Evolutionary conservation across 306 rosid genomes (phyloP).

Genomic region (Styphnolobium japonicum): DNA sequence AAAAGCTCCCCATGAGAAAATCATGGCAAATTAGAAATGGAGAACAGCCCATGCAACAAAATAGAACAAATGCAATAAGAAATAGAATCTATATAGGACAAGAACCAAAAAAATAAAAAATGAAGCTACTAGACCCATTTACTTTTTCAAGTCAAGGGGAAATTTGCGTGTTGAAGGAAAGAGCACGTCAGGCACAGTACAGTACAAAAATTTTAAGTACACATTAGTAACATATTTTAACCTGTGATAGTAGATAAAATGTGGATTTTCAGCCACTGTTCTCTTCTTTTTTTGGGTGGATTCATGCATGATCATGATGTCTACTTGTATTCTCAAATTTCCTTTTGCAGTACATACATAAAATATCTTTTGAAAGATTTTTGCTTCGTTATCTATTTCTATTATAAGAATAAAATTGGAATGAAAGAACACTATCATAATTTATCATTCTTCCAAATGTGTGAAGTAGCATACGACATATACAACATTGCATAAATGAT

Average conservation of each 20-base stretch:
- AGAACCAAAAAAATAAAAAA: neutral
- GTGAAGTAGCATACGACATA: neutral
- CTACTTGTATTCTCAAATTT: neutral
- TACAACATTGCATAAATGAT: neutral
- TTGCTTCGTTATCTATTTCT: neutral
- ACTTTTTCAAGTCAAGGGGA: neutral
- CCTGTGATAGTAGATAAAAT: neutral
- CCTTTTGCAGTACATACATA: neutral
- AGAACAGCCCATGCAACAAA: neutral
- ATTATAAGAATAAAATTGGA: conserved; percentile 10
- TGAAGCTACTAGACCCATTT: neutral
- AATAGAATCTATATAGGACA: neutral
- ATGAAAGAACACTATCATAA: neutral
- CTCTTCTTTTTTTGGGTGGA: neutral
- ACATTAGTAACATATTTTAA: neutral
- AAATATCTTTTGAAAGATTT: neutral
- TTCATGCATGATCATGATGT: neutral
- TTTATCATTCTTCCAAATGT: neutral
- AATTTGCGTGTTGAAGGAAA: neutral
- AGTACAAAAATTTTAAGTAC: neutral
- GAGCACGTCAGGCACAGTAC: neutral
- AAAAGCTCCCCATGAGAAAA: neutral
- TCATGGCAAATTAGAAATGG: neutral
- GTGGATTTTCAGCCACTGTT: conserved; percentile 5
- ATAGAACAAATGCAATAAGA: neutral